Conservation (phyloP, 768 basidiomycete species). For the Trametes cingulata region DNA sequence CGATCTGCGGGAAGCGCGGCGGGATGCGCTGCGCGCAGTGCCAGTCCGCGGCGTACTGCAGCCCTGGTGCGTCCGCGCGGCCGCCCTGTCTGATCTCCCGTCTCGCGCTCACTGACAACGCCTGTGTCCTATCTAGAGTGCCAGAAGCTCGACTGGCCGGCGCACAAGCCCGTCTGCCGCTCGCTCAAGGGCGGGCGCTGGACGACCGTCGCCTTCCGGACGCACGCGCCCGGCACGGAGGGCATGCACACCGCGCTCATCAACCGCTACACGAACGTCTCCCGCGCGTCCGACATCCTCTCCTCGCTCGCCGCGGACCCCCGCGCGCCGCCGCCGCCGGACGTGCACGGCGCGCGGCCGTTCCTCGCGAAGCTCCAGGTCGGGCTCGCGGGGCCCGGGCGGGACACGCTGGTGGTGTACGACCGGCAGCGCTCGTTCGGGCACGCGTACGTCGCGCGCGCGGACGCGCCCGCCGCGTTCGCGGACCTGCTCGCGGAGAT, state of each 20-base stretch:
- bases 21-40: conserved; percentile 39
- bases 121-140: conserved; percentile 38
- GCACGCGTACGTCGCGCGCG: conserved; percentile 33
- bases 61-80: conserved; percentile 30
- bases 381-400: not conserved
- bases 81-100: not conserved
- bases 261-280: conserved; percentile 21
- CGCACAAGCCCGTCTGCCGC: conserved; percentile 39
- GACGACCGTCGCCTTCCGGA: conserved; percentile 31
- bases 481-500: conserved; percentile 23
- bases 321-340: conserved; percentile 26
- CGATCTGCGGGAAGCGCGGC: conserved; percentile 40
- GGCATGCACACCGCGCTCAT: conserved; percentile 13
- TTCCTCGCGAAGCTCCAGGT: conserved; percentile 45
- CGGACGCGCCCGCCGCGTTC: conserved; percentile 21
- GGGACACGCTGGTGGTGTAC: conserved; percentile 36
- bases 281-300: conserved; percentile 28
- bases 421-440: conserved; percentile 42
- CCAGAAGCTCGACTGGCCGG: conserved; percentile 41
- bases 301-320: not conserved
- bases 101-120: not conserved
- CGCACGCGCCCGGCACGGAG: conserved; percentile 8
- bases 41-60: conserved; percentile 38
- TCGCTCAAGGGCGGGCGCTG: conserved; percentile 43
- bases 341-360: conserved; percentile 33